A percentile compares a stretch with the other conserved stretches of the same genome.
Evolutionary conservation across 192 early-diverging fungal species (phyloP).

Genomic region (Pilaira anomala): DNA sequence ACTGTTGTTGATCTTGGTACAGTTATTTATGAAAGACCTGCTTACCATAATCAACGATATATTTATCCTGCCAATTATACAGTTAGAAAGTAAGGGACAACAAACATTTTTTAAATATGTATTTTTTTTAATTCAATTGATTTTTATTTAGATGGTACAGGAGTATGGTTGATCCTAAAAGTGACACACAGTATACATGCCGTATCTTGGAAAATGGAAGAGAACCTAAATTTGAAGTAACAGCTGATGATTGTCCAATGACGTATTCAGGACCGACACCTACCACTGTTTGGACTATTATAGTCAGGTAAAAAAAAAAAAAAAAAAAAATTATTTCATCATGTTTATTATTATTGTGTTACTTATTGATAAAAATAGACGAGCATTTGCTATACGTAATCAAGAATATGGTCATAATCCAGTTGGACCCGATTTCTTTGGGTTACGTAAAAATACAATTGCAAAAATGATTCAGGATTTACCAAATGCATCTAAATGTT

Average conservation of each 20-base stretch:
- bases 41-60: conserved; percentile 87
- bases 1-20: conserved; percentile 71
- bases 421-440: conserved; percentile 90
- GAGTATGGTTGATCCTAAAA: conserved; percentile 52
- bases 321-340: too few species aligned
- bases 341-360: neutral
- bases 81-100: conserved; percentile 50
- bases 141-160: conserved; percentile 43
- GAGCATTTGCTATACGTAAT: conserved; percentile 73
- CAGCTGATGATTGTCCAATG: conserved; percentile 71
- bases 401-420: conserved; percentile 78
- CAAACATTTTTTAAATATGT: conserved; percentile 3
- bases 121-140: neutral
- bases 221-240: conserved; percentile 74
- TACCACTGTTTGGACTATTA: conserved; percentile 84
- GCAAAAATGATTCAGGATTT: conserved; percentile 88
- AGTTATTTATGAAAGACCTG: conserved; percentile 72
- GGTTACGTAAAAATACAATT: conserved; percentile 82
- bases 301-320: conserved; percentile 52
- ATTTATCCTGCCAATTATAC: conserved; percentile 90
- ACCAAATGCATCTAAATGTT: conserved; percentile 70
- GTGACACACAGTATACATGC: conserved; percentile 63
- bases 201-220: conserved; percentile 80
- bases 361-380: conserved; percentile 23
- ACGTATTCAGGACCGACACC: conserved; percentile 60